phyloP scores from a whole-genome alignment of 108 stramenopile species.

The Conticribra guillardii region DNA sequence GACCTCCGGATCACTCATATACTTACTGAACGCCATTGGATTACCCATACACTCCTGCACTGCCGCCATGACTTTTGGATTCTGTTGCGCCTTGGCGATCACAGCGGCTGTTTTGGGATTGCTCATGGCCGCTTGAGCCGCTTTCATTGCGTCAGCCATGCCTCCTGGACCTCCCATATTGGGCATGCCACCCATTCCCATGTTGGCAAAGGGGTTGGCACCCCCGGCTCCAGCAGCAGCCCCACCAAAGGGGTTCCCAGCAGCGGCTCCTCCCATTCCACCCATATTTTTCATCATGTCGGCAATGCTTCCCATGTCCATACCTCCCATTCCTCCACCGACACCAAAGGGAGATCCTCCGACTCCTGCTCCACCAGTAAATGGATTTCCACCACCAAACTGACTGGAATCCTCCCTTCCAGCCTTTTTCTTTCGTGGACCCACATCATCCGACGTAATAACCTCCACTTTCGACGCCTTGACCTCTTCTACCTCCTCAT shows the following conservation, averaged over 20 bases:
- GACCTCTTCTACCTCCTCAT: conserved; percentile 58
- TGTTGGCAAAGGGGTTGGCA: conserved; percentile 51
- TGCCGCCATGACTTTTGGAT: conserved; percentile 67
- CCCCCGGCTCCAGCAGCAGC: conserved; percentile 50
- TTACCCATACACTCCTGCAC: conserved; percentile 89
- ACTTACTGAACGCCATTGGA: conserved; percentile 81
- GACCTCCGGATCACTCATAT: conserved; percentile 83
- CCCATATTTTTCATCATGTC: conserved; percentile 74
- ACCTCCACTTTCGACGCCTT: conserved; percentile 79
- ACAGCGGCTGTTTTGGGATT: conserved; percentile 81
- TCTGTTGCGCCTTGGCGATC: conserved; percentile 72
- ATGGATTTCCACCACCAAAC: conserved; percentile 40
- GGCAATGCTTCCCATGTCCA: conserved; percentile 70
- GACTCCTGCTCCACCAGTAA: conserved; percentile 38
- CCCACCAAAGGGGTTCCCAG: conserved; percentile 40
- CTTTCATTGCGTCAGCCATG: conserved; percentile 63
- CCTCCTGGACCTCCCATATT: conserved; percentile 57
- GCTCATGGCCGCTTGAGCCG: conserved; percentile 80
- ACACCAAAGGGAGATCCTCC: conserved; percentile 12
- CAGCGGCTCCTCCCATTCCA: conserved; percentile 13
- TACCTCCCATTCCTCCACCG: conserved; percentile 65
- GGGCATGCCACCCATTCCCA: conserved; percentile 31
- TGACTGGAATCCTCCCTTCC: conserved; percentile 14
- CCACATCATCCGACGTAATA: conserved; percentile 65
- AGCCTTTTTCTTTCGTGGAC: conserved; percentile 56